These are phyloP conservation scores for Wickerhamiella vanderwaltii DNA, from an alignment of 805 yeast genomes.

Conservation along the genomic window DNA sequence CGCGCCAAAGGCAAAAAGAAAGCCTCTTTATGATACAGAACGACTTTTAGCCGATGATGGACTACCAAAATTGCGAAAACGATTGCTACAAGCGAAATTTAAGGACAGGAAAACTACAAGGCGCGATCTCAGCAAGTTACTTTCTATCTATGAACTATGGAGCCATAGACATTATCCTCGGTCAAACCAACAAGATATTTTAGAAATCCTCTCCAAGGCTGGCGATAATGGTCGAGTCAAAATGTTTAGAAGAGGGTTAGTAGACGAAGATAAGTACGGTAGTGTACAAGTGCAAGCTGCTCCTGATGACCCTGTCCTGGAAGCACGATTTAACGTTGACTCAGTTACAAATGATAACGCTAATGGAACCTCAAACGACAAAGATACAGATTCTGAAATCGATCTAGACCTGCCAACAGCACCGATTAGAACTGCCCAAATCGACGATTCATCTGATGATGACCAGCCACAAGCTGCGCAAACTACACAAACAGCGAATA, in stretches of 20 bases:
- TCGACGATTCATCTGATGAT: too few relatives aligned
- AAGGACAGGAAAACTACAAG: slow-evolving; percentile 32
- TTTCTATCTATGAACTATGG: slow-evolving; percentile 58
- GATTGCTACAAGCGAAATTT: slow-evolving; percentile 25
- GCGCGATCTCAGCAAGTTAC: slow-evolving; percentile 37
- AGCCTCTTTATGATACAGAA: slow-evolving; percentile 33
- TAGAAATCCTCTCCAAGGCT: slow-evolving; percentile 39
- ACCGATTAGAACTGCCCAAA: too few relatives aligned
- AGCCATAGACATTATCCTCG: slow-evolving; percentile 68
- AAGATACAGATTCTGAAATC: neutral
- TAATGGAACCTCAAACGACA: neutral
- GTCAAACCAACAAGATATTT: slow-evolving; percentile 62
- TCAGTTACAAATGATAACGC: too few relatives aligned
- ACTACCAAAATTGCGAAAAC: slow-evolving; percentile 37
- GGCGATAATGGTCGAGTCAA: slow-evolving; percentile 28
- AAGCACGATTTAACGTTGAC: too few relatives aligned
- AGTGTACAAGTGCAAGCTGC: neutral
- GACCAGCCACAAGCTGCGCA: too few relatives aligned
- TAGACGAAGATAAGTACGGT: slow-evolving; percentile 20
- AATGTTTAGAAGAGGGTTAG: slow-evolving; percentile 15
- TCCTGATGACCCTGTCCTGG: neutral
- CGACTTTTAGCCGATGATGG: slow-evolving; percentile 45
- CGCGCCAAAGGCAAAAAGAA: neutral
- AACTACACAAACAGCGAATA: too few relatives aligned
- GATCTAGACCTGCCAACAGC: too few relatives aligned